Evolutionary conservation across 257 asterid species (phyloP).

Genomic region (Nicotiana paniculata): DNA sequence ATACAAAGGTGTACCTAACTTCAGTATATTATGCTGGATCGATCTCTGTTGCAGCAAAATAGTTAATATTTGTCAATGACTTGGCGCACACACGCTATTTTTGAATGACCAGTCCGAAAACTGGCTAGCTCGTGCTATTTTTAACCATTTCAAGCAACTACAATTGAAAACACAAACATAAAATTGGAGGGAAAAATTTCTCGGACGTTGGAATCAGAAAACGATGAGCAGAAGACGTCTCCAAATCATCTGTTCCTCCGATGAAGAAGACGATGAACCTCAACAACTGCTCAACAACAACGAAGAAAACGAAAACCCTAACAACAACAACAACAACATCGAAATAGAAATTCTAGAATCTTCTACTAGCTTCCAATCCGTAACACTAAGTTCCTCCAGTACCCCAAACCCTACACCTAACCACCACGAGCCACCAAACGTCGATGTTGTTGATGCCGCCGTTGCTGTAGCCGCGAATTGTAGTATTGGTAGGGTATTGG

Average conservation of each 20-base stretch:
- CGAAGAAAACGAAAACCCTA: constrained; percentile 29
- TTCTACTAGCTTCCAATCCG: constrained; percentile 44
- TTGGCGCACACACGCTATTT: too few species aligned
- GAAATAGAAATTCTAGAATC: constrained; percentile 21
- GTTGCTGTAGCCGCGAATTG: constrained; percentile 18
- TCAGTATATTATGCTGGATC: too few species aligned
- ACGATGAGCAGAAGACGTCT: constrained; percentile 56
- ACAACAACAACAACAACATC: constrained; percentile 27
- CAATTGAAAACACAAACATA: not conserved
- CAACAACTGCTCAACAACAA: constrained; percentile 19
- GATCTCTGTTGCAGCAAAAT: too few species aligned
- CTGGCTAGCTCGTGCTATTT: too few species aligned
- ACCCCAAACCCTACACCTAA: constrained; percentile 10
- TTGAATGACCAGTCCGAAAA: too few species aligned
- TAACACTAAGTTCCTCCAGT: constrained; percentile 48
- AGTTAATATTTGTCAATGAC: too few species aligned
- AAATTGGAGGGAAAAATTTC: constrained; percentile 41
- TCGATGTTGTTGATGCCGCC: not conserved
- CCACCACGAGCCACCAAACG: constrained; percentile 1
- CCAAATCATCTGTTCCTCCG: constrained; percentile 55
- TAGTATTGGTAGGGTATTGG: constrained; percentile 42
- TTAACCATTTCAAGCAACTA: not conserved
- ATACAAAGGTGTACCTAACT: too few species aligned
- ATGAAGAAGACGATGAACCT: constrained; percentile 35
- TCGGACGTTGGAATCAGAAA: not conserved